Evolutionary conservation across 352 stramenopile species (phyloP).

Genomic region (Pythium apleroticum): DNA sequence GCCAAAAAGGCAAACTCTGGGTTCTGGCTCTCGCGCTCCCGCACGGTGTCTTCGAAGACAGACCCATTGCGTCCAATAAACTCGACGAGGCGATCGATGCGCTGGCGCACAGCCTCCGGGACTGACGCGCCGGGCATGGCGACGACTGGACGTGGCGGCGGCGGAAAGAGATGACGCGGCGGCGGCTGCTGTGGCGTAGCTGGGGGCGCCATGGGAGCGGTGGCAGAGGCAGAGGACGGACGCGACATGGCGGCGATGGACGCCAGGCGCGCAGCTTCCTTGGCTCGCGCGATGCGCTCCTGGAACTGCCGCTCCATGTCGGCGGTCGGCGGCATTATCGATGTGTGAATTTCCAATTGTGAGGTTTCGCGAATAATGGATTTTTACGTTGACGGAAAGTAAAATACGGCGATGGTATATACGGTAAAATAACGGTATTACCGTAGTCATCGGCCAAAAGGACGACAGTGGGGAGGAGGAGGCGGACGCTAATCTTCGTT

Average conservation of each 20-base stretch:
- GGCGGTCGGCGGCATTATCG: neutral
- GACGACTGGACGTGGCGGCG: conserved; percentile 12
- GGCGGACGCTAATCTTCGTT: too few relatives aligned
- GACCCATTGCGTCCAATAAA: conserved; percentile 59
- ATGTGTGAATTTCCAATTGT: too few relatives aligned
- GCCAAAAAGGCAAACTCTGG: conserved; percentile 57
- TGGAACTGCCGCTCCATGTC: conserved; percentile 40
- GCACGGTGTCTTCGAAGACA: conserved; percentile 50
- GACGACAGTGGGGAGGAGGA: too few relatives aligned
- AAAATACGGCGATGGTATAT: neutral
- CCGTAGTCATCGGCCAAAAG: too few relatives aligned
- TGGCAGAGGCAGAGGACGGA: neutral
- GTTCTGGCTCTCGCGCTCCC: conserved; percentile 47
- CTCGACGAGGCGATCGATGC: conserved; percentile 59
- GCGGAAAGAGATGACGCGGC: neutral
- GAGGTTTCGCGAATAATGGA: neutral
- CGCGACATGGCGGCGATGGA: conserved; percentile 43
- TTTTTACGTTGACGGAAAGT: neutral
- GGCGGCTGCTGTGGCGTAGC: conserved; percentile 5
- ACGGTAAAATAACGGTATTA: too few relatives aligned
- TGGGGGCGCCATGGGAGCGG: neutral
- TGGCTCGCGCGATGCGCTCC: conserved; percentile 51
- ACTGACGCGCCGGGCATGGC: conserved; percentile 17
- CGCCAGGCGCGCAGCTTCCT: conserved; percentile 51
- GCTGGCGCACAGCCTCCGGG: conserved; percentile 42